These are phyloP conservation scores for Globisporangium camurandrum DNA, from an alignment of 352 stramenopile species.

Conservation along the genomic window DNA sequence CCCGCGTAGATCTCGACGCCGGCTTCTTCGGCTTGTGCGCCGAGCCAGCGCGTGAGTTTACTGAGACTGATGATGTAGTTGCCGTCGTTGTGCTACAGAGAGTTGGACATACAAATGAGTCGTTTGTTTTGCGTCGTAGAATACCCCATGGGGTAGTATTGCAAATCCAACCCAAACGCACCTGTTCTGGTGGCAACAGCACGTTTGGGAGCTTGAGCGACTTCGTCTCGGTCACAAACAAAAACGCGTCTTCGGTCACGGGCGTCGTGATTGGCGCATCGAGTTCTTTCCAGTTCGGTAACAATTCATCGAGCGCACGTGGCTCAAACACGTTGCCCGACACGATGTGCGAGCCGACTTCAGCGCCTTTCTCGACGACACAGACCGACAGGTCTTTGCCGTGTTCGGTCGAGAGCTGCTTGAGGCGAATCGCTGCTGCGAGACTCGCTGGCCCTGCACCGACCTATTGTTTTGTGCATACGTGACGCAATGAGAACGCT, in stretches of 20 bases:
- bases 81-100: conserved; percentile 92
- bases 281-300: conserved; percentile 93
- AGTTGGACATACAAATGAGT: too few relatives aligned
- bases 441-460: conserved; percentile 89
- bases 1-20: conserved; percentile 99
- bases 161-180: too few relatives aligned
- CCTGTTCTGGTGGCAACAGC: conserved; percentile 90
- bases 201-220: conserved; percentile 88
- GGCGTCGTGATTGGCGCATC: conserved; percentile 87
- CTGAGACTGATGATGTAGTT: conserved; percentile 98
- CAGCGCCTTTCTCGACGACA: conserved; percentile 93
- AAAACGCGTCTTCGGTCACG: conserved; percentile 93
- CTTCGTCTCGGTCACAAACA: conserved; percentile 87
- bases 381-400: conserved; percentile 93
- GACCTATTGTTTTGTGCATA: conserved; percentile 21
- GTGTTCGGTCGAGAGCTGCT: conserved; percentile 93
- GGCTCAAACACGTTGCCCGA: conserved; percentile 99
- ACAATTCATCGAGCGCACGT: conserved; percentile 92
- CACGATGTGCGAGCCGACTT: conserved; percentile 98
- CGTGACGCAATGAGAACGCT: neutral
- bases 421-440: conserved; percentile 95
- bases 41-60: conserved; percentile 96
- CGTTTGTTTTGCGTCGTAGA: too few relatives aligned
- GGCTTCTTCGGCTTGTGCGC: conserved; percentile 93
- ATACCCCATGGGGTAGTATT: too few relatives aligned